Evolutionary conservation across 805 yeast species (phyloP).

Genomic region (Citeromyces matritensis): DNA sequence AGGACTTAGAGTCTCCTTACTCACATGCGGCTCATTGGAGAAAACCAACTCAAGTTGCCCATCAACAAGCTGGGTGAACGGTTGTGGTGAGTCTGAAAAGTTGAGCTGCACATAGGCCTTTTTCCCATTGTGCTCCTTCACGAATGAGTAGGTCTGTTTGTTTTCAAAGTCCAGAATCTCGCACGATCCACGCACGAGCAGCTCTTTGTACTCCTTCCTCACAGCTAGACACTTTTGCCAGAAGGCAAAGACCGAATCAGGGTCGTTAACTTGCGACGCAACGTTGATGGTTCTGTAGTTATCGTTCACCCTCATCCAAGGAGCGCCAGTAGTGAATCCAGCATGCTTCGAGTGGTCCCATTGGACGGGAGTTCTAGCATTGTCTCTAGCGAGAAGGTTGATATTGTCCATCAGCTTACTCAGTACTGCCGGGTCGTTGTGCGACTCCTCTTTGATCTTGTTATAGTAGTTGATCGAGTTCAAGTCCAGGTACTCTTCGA

Average conservation of each 20-base stretch:
- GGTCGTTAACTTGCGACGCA: conserved; percentile 25
- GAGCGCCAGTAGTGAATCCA: conserved; percentile 30
- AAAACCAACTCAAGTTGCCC: no score
- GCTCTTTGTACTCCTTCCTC: conserved; percentile 27
- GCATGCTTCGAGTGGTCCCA: conserved; percentile 28
- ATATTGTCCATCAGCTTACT: conserved; percentile 17
- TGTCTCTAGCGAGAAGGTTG: conserved; percentile 29
- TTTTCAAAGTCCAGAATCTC: conserved; percentile 26
- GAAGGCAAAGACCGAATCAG: conserved; percentile 27
- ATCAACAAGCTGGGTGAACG: no score
- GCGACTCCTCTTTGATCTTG: conserved; percentile 7
- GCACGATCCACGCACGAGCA: conserved; percentile 28
- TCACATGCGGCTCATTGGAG: no score
- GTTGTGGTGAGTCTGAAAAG: conserved; percentile 12
- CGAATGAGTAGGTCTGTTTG: conserved; percentile 22
- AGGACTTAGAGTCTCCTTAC: no score
- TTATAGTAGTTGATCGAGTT: conserved; percentile 26
- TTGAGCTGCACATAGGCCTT: conserved; percentile 24
- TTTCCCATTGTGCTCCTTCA: conserved; percentile 18
- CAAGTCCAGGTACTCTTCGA: conserved; percentile 35
- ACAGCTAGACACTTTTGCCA: conserved; percentile 25
- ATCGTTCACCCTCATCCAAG: conserved; percentile 40
- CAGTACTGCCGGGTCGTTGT: conserved; percentile 12
- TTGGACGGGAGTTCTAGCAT: conserved; percentile 42
- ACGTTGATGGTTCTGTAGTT: conserved; percentile 34